Evolutionary conservation across 345 rosid species (phyloP).

Genomic region (Gossypium turneri): DNA sequence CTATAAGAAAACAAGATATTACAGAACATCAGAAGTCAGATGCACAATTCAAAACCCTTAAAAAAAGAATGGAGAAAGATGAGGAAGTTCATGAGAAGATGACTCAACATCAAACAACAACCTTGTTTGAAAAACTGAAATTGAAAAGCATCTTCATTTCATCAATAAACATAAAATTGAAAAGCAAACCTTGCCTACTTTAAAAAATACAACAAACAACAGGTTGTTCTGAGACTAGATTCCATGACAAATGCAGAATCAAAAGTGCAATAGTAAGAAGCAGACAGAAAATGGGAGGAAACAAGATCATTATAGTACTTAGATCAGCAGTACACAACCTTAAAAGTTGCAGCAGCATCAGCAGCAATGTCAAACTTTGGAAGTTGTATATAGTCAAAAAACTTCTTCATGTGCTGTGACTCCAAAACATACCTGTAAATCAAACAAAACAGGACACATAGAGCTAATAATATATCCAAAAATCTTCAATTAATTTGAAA

Average conservation of each 20-base stretch:
- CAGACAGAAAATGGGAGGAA: slow-evolving; percentile 11
- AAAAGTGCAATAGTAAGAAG: not conserved
- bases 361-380: slow-evolving; percentile 97
- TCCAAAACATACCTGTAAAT: slow-evolving; percentile 80
- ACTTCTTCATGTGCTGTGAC: slow-evolving; percentile 79
- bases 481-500: slow-evolving; percentile 9
- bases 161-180: not conserved
- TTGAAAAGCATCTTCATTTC: not conserved
- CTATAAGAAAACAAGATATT: slow-evolving; percentile 37
- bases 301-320: not conserved
- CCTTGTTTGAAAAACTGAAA: not conserved
- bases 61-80: not conserved
- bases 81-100: not conserved
- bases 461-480: not conserved
- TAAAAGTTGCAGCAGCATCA: slow-evolving; percentile 97
- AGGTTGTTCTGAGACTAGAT: not conserved
- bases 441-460: slow-evolving; percentile 1
- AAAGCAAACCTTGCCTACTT: slow-evolving; percentile 5
- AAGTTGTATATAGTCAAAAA: slow-evolving; percentile 86
- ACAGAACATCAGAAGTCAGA: slow-evolving; percentile 17
- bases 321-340: slow-evolving; percentile 42
- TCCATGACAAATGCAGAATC: not conserved
- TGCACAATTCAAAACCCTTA: slow-evolving; percentile 1
- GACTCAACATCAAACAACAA: not conserved
- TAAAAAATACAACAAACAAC: not conserved